These are phyloP conservation scores for Zelopaecilomyces penicillatus DNA, from an alignment of 2,329 filamentous ascomycete species.

Conservation along the genomic window DNA sequence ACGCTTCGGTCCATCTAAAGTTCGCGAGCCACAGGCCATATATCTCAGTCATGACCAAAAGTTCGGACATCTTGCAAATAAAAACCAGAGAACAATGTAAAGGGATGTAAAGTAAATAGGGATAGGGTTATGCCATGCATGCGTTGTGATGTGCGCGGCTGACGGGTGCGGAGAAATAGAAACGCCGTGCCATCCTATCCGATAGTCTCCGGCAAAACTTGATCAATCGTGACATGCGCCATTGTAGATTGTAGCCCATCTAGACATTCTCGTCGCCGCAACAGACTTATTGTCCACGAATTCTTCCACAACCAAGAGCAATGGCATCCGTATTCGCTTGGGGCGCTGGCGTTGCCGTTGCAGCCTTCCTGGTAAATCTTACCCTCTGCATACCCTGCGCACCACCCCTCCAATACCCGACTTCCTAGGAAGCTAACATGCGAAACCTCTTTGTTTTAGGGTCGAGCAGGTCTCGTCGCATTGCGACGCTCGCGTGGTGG, in stretches of 20 bases:
- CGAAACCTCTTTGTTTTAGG: slow-evolving; percentile 41
- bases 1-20: too few relatives aligned
- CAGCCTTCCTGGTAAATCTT: slow-evolving; percentile 40
- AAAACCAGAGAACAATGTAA: too few relatives aligned
- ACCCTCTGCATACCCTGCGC: neutral
- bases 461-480: slow-evolving; percentile 85
- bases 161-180: slow-evolving; percentile 13
- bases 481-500: slow-evolving; percentile 73
- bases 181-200: slow-evolving; percentile 1
- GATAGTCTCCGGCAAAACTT: slow-evolving; percentile 14
- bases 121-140: too few relatives aligned
- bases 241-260: slow-evolving; percentile 37
- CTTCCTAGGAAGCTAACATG: neutral
- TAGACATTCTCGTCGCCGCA: slow-evolving; percentile 40
- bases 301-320: neutral
- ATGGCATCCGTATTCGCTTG: slow-evolving; percentile 39
- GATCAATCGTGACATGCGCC: slow-evolving; percentile 1
- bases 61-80: too few relatives aligned
- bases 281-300: slow-evolving; percentile 35
- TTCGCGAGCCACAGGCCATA: too few relatives aligned
- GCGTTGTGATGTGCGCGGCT: too few relatives aligned
- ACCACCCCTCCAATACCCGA: neutral
- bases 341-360: slow-evolving; percentile 41
- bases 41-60: too few relatives aligned
- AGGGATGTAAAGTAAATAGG: too few relatives aligned